A percentile compares a stretch with the other conserved stretches of the same genome.
Evolutionary conservation across 805 yeast genomes (phyloP).

Genomic region (Hanseniaspora meyeri): DNA sequence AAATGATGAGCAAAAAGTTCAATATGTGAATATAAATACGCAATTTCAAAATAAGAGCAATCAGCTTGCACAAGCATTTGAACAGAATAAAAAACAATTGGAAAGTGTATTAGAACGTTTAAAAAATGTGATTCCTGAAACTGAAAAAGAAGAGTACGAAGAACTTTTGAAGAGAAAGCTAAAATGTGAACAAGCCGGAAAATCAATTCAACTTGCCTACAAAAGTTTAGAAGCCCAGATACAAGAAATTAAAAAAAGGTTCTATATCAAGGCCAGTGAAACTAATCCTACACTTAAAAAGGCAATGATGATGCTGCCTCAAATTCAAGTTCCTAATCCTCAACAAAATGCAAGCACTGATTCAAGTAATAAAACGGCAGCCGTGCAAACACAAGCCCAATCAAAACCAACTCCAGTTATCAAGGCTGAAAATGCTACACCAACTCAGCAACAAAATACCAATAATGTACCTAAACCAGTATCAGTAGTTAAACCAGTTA

Average conservation of each 20-base stretch:
- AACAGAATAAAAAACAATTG: constrained; percentile 23
- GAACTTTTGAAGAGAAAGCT: constrained; percentile 23
- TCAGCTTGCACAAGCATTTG: constrained; percentile 24
- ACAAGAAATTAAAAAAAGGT: constrained; percentile 24
- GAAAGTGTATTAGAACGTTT: constrained; percentile 23
- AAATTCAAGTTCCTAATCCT: neutral
- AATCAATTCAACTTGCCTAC: constrained; percentile 21
- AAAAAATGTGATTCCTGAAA: constrained; percentile 11
- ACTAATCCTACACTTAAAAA: constrained; percentile 25
- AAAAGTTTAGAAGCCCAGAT: constrained; percentile 22
- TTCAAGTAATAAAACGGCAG: constrained; percentile 6
- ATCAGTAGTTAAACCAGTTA: constrained; percentile 28
- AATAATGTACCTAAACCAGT: constrained; percentile 15
- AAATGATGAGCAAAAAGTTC: constrained; percentile 25
- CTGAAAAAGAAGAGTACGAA: constrained; percentile 16
- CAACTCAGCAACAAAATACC: neutral
- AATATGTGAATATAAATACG: constrained; percentile 22
- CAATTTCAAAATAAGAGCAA: constrained; percentile 24
- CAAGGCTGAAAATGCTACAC: neutral
- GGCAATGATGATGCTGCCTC: constrained; percentile 20
- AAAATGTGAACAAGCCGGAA: constrained; percentile 21
- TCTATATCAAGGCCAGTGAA: constrained; percentile 28
- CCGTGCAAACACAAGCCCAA: neutral
- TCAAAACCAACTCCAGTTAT: neutral
- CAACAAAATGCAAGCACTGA: constrained; percentile 4